phyloP scores from a whole-genome alignment of 306 rosid species.

The Citrullus colocynthis region DNA sequence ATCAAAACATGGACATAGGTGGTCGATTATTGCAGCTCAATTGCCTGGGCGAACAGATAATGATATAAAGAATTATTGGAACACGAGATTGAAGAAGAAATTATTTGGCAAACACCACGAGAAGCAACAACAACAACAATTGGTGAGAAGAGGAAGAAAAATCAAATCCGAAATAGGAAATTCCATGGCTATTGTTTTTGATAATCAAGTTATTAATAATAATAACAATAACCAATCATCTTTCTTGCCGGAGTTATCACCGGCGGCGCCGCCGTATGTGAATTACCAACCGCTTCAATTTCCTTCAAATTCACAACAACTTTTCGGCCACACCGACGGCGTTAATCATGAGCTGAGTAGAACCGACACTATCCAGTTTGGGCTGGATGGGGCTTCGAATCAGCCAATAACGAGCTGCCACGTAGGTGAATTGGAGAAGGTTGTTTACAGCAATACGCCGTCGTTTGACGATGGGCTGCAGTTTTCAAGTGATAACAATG shows the following conservation, averaged over 20 bases:
- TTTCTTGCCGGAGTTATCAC: constrained; percentile 44
- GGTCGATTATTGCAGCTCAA: constrained; percentile 91
- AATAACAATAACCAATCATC: constrained; percentile 18
- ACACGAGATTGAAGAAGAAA: constrained; percentile 83
- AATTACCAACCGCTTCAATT: constrained; percentile 16
- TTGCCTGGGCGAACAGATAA: constrained; percentile 85
- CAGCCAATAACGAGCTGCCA: constrained; percentile 18
- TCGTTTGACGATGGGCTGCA: constrained; percentile 37
- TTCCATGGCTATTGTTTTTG: constrained; percentile 14
- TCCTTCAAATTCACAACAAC: constrained; percentile 2
- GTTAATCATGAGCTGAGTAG: constrained; percentile 8
- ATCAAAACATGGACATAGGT: constrained; percentile 19
- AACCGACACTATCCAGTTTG: constrained; percentile 18
- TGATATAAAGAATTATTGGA: constrained; percentile 91
- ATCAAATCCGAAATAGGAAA: constrained; percentile 15
- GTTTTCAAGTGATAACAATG: constrained; percentile 21
- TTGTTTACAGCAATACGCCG: constrained; percentile 23
- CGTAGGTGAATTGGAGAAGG: constrained; percentile 19
- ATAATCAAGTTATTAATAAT: neutral
- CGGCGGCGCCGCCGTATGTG: constrained; percentile 17
- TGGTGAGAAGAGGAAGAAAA: neutral
- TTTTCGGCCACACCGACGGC: constrained; percentile 10
- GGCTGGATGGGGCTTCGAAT: constrained; percentile 5
- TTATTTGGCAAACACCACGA: constrained; percentile 55
- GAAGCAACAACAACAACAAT: neutral